phyloP scores from a whole-genome alignment of 225 moss, liverwort and hornwort genomes.

The Neckera pumila region DNA sequence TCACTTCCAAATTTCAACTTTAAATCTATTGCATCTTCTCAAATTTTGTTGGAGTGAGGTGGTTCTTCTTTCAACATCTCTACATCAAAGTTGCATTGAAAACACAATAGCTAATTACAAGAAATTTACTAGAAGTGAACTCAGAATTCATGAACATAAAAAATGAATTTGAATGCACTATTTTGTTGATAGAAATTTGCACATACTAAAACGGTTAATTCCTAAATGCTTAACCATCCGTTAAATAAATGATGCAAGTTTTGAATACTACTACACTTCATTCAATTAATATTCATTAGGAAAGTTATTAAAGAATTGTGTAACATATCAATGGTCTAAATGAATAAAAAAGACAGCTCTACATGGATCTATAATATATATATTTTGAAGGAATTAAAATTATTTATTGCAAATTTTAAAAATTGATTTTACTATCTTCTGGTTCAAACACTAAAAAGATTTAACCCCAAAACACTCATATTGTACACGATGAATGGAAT shows the following conservation, averaged over 20 bases:
- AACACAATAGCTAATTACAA: not conserved
- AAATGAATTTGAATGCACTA: not conserved
- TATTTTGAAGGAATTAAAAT: not conserved
- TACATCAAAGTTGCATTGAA: not conserved
- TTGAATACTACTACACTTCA: not conserved
- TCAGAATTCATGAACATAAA: not conserved
- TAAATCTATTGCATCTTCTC: not conserved
- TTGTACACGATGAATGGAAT: rapidly evolving
- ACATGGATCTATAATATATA: not conserved
- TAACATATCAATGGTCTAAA: not conserved
- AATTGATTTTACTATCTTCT: not conserved
- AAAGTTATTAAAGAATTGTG: not conserved
- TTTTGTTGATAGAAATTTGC: not conserved
- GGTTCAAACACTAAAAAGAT: rapidly evolving
- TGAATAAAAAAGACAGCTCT: not conserved
- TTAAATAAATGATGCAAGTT: not conserved
- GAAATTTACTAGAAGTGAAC: not conserved
- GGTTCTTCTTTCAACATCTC: not conserved
- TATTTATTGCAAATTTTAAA: not conserved
- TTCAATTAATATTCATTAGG: not conserved
- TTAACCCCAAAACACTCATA: not conserved
- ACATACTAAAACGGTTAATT: not conserved
- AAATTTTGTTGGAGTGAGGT: not conserved
- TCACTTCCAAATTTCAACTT: not conserved
- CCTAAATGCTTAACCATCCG: not conserved